A percentile compares a stretch with the other conserved stretches of the same genome.
Conservation (phyloP, 257 asterid species). For the Ehretia macrophylla region DNA sequence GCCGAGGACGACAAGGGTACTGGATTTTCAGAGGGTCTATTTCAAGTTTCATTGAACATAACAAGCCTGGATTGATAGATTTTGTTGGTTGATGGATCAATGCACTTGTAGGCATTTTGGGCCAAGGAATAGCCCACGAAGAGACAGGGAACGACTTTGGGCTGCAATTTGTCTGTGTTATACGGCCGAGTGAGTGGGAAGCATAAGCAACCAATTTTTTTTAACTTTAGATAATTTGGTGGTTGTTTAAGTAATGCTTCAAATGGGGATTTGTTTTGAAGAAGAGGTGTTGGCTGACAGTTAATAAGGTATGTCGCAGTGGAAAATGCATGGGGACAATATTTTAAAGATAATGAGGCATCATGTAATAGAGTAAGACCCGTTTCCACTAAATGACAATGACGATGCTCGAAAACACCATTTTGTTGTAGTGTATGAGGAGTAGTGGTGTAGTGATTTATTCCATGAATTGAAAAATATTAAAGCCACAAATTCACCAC, state of each 20-base stretch:
- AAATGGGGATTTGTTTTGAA: background rate
- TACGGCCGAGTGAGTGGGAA: background rate
- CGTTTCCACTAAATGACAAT: too few relatives aligned
- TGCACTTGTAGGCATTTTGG: background rate
- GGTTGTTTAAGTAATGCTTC: background rate
- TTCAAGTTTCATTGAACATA: background rate
- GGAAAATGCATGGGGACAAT: background rate
- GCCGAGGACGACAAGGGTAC: too few relatives aligned
- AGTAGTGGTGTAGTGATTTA: background rate
- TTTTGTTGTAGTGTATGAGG: too few relatives aligned
- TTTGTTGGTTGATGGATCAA: background rate
- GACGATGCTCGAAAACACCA: background rate
- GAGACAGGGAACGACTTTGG: background rate
- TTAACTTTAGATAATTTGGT: constrained; percentile 2
- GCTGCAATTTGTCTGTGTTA: background rate
- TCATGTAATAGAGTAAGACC: background rate
- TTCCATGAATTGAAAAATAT: constrained; percentile 1
- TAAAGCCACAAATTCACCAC: background rate
- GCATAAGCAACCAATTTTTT: constrained; percentile 1
- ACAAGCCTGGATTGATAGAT: background rate
- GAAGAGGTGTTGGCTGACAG: background rate
- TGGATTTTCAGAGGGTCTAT: background rate
- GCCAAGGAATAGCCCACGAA: background rate
- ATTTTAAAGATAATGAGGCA: background rate
- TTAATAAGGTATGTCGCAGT: background rate